These are phyloP conservation scores for Leccinum obscurum DNA, from an alignment of 768 basidiomycete genomes.

Conservation along the genomic window DNA sequence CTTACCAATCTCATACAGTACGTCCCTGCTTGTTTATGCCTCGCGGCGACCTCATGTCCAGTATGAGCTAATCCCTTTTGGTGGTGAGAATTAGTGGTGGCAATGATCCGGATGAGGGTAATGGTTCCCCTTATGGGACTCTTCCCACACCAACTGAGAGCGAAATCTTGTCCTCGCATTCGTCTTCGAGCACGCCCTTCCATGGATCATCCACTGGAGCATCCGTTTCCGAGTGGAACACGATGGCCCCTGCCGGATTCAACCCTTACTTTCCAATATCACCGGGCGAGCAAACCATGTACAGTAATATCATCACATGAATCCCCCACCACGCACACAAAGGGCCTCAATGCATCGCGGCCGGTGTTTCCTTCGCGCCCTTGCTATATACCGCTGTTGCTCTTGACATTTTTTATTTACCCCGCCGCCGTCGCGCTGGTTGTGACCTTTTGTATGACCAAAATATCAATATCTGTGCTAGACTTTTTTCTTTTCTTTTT, in stretches of 20 bases:
- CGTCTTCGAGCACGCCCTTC: conserved; percentile 43
- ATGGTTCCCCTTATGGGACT: conserved; percentile 52
- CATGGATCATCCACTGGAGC: conserved; percentile 46
- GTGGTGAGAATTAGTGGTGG: conserved; percentile 47
- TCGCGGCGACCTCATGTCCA: conserved; percentile 35
- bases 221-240: conserved; percentile 61
- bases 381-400: conserved; percentile 13
- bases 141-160: conserved; percentile 61
- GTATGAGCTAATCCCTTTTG: conserved; percentile 32
- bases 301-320: conserved; percentile 59
- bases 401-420: conserved; percentile 26
- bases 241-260: conserved; percentile 54
- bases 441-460: conserved; percentile 30
- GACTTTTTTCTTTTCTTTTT: conserved; percentile 12
- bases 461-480: conserved; percentile 30
- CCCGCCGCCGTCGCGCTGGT: conserved; percentile 28
- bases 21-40: conserved; percentile 36
- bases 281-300: conserved; percentile 54
- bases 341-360: background rate
- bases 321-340: background rate
- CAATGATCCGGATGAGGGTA: conserved; percentile 49
- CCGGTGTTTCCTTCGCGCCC: background rate
- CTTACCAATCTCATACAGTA: conserved; percentile 67
- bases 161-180: conserved; percentile 52
- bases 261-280: conserved; percentile 70